These are phyloP conservation scores for Amylocarpus encephaloides DNA, from an alignment of 2,329 filamentous ascomycete species.

Conservation along the genomic window DNA sequence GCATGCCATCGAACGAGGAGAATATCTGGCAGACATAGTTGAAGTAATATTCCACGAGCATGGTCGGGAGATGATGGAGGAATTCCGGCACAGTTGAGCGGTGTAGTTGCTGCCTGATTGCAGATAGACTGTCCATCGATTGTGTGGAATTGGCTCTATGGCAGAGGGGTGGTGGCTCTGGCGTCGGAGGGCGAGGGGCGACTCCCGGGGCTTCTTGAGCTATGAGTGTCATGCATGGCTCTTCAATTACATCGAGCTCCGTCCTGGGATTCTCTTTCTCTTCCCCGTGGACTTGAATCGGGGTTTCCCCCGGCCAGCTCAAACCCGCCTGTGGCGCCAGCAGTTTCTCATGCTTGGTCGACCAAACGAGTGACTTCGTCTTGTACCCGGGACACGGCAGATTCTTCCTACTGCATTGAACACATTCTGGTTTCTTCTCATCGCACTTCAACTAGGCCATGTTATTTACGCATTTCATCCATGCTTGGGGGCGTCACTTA, in stretches of 20 bases:
- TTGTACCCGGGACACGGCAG: conserved; percentile 25
- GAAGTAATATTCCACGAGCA: conserved; percentile 58
- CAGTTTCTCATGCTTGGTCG: conserved; percentile 30
- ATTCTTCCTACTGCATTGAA: conserved; percentile 23
- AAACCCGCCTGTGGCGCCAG: conserved; percentile 4
- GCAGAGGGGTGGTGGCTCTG: not conserved
- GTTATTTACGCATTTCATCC: conserved; percentile 3
- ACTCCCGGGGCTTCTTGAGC: not conserved
- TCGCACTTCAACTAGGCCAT: conserved; percentile 27
- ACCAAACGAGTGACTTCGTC: conserved; percentile 25
- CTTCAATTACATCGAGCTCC: not conserved
- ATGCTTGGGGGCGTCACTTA: conserved; percentile 8
- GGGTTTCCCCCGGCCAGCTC: not conserved
- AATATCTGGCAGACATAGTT: conserved; percentile 55
- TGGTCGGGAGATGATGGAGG: conserved; percentile 37
- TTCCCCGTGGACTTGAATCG: not conserved
- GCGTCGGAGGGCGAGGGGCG: too few relatives aligned
- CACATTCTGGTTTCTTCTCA: conserved; percentile 26
- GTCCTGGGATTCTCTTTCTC: not conserved
- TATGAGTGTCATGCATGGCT: not conserved
- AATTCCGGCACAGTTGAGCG: conserved; percentile 25
- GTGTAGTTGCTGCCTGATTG: conserved; percentile 25
- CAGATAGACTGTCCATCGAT: conserved; percentile 22
- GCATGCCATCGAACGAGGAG: conserved; percentile 56
- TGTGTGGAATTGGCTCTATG: conserved; percentile 11